phyloP scores from a whole-genome alignment of 164 flowering plant genomes.

The Aristolochia contorta region DNA sequence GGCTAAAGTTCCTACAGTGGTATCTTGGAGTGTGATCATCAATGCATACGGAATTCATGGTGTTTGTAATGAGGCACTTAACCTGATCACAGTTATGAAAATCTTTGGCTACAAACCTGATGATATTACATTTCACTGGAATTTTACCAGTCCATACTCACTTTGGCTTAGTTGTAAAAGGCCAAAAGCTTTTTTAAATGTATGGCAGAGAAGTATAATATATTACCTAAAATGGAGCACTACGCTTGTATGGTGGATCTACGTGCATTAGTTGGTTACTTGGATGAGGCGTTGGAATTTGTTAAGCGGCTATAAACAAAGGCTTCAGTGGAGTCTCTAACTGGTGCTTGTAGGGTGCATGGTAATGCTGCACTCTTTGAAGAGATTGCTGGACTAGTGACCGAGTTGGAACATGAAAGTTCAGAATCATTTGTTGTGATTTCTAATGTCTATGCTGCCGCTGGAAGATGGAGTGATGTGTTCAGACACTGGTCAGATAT shows the following conservation, averaged over 20 bases:
- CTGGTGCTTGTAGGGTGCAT: slow-evolving; percentile 48
- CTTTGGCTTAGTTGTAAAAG: slow-evolving; percentile 41
- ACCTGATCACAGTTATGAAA: slow-evolving; percentile 35
- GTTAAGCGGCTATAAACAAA: slow-evolving; percentile 27
- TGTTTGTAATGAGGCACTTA: slow-evolving; percentile 31
- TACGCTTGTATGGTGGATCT: slow-evolving; percentile 57
- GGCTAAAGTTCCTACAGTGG: too few relatives aligned
- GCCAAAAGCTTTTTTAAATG: slow-evolving; percentile 24
- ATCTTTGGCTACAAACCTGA: slow-evolving; percentile 27
- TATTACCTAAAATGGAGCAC: slow-evolving; percentile 38
- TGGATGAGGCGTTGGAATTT: slow-evolving; percentile 40
- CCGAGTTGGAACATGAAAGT: slow-evolving; percentile 27
- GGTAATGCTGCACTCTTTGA: slow-evolving; percentile 38
- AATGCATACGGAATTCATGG: slow-evolving; percentile 47
- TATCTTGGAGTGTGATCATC: slow-evolving; percentile 50
- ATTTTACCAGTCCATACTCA: slow-evolving; percentile 52
- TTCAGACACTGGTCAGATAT: slow-evolving; percentile 19
- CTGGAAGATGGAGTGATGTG: slow-evolving; percentile 36
- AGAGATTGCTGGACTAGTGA: slow-evolving; percentile 21
- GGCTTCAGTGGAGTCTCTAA: slow-evolving; percentile 32
- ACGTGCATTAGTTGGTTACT: slow-evolving; percentile 39
- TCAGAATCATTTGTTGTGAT: slow-evolving; percentile 30
- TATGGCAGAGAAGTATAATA: slow-evolving; percentile 26
- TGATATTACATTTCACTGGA: slow-evolving; percentile 26
- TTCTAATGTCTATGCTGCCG: slow-evolving; percentile 34